Percentiles rank a stretch among this genome's conserved stretches.
Conservation (phyloP, 495 filamentous ascomycete genomes). For the Usnea hakonensis region DNA sequence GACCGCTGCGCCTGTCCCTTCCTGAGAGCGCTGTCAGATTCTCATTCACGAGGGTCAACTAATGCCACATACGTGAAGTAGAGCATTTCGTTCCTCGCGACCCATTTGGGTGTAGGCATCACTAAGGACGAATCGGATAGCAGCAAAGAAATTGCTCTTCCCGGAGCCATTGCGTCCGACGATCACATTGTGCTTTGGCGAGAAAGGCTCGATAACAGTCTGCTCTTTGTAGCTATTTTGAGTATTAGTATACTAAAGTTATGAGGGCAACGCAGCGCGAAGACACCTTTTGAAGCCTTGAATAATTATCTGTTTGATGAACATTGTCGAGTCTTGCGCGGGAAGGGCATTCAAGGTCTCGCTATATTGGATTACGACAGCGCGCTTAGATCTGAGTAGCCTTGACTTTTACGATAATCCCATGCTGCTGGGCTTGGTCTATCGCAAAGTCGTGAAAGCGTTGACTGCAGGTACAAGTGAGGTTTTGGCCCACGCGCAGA, state of each 20-base stretch:
- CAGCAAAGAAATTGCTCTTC: slow-evolving; percentile 99
- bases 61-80: slow-evolving; percentile 60
- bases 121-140: slow-evolving; percentile 95
- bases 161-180: slow-evolving; percentile 98
- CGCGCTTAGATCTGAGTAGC: background rate
- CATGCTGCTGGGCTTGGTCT: background rate
- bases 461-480: background rate
- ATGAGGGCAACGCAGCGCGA: background rate
- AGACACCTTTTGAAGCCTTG: slow-evolving; percentile 97
- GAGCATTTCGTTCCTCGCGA: slow-evolving; percentile 88
- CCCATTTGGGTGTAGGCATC: slow-evolving; percentile 96
- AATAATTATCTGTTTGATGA: slow-evolving; percentile 99
- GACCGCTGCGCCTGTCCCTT: slow-evolving; percentile 93
- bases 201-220: slow-evolving; percentile 97
- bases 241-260: background rate
- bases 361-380: background rate
- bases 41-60: background rate
- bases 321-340: slow-evolving; percentile 46
- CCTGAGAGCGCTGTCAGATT: slow-evolving; percentile 36
- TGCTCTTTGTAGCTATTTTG: slow-evolving; percentile 89
- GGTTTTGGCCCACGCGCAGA: background rate
- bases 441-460: background rate
- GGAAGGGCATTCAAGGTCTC: background rate
- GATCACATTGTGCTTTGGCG: slow-evolving; percentile 95
- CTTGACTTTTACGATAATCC: background rate